Conservation (phyloP, 768 basidiomycete species). For the Mycena vitilis region DNA sequence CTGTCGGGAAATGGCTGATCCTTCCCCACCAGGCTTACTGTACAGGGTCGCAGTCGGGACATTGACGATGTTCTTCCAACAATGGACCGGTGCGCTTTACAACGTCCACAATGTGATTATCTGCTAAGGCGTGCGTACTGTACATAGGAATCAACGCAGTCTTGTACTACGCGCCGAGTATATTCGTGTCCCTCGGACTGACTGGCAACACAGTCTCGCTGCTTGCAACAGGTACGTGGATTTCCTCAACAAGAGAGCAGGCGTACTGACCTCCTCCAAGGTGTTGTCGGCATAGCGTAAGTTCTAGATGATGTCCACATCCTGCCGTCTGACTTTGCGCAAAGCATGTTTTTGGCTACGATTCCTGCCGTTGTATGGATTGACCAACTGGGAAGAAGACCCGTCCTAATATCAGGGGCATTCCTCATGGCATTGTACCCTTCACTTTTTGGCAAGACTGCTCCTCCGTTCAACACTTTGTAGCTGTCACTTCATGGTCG, state of each 20-base stretch:
- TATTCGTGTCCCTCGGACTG: slow-evolving; percentile 72
- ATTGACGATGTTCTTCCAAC: slow-evolving; percentile 81
- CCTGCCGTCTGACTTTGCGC: not conserved
- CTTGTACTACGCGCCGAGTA: slow-evolving; percentile 80
- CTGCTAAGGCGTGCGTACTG: too few species aligned
- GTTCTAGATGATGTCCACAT: slow-evolving; percentile 36
- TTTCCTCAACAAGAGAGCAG: too few species aligned
- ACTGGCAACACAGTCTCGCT: slow-evolving; percentile 68
- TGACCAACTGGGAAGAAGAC: slow-evolving; percentile 80
- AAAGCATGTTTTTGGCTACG: slow-evolving; percentile 80
- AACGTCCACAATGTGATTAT: too few species aligned
- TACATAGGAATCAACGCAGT: slow-evolving; percentile 83
- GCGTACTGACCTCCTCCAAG: too few species aligned
- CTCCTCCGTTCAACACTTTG: slow-evolving; percentile 25
- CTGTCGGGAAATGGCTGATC: slow-evolving; percentile 1
- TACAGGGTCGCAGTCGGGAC: slow-evolving; percentile 73
- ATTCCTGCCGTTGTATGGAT: slow-evolving; percentile 88
- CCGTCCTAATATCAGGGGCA: slow-evolving; percentile 78
- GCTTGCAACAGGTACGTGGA: too few species aligned
- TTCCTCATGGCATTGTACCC: slow-evolving; percentile 74
- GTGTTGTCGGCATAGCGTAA: slow-evolving; percentile 82
- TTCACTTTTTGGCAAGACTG: slow-evolving; percentile 33
- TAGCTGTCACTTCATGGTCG: slow-evolving; percentile 80
- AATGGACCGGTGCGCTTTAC: slow-evolving; percentile 85
- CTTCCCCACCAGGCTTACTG: slow-evolving; percentile 58